Base-by-base conservation (phyloP, 2,329 filamentous ascomycete genomes). In the Microcera coccophila region DNA sequence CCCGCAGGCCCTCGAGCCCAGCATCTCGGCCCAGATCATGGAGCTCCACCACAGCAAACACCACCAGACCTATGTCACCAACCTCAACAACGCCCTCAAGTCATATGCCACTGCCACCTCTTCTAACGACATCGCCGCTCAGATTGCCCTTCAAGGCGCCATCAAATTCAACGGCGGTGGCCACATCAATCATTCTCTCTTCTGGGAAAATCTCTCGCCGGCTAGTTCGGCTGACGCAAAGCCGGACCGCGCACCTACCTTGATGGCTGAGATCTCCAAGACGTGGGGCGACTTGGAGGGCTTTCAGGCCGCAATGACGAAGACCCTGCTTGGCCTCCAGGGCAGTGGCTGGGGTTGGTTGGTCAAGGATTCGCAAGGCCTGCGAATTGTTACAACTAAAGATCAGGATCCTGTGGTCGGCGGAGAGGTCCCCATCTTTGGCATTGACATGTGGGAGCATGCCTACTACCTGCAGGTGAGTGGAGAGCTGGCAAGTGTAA, bases 381-480 rank as follows among this genome's bases (percentile, higher is more conserved):
- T 95, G 52, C 76, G 81, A 43, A 87, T 95, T 52, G 74, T 85
- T 8, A 89, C 84, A 0, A 90, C 86, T n/a, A 88, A 89, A 63
- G 88, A 95, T 62, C 89, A 95, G 70, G 89, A 94, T 60, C 83
- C 84, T 1, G 76, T 88, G 4, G 76, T 84, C 11, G 56, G 72
- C 14, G 75, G 78, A 4, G 78, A 82, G 52, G 75, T 79, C n/a
- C 84, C 84, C 8, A 69, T 95, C 16, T 74, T 90, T 32, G 88
- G 87, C 0, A 74, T 95, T 2, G 89, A 95, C 63, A 91, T 94
- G 80, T 94, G 88, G 89, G 89, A 95, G 70, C 89, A 95, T 70
- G 89, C 89, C 1, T 95, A 94, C 62, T 95, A 95, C 61, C 69
- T 94, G 15, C 87, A 88, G 74, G 81, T 83, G 48, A 52, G 69